Base-by-base conservation (phyloP, 805 yeast genomes). In the Monosporozyma aquatica region DNA sequence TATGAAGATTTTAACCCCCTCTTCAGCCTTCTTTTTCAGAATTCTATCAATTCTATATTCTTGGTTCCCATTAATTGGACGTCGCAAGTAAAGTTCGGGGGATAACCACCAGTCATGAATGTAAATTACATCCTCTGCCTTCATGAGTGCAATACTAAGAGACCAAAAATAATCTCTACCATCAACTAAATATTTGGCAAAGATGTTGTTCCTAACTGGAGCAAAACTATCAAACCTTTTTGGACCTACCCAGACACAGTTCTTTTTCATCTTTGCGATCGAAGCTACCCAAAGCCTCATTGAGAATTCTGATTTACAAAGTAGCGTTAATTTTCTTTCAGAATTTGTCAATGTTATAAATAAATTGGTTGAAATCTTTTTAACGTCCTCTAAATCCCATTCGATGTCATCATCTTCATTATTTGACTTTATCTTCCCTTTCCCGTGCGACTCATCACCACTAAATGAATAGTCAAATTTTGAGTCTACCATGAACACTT, bases 51-150 rank as follows among this genome's bases (percentile, higher is more conserved):
- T 66, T 58, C 99, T 74, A 80, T 87, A 92, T 48, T 85, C 82
- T 61, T 92, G 97, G 53, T 90, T 90, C 7, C 96, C 96, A 61
- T 85, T 82, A 0, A 95, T 90, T 0, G 98, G 98, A 40, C 99
- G 70, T 48, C 98, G 75, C 65, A 92, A 68, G 54, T 92, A 94
- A 3, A 92, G 59, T 61, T 92, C 98, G 0, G 99, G 99, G 4
- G 90, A 76, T 21, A 92, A 69, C 98, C 98, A 92, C 99, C 99
- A 92, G 56, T 90, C 99, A 56, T 92, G 97, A 39, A 92, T 87
- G 59, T 80, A 92, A 26, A 92, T 82, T 1, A 83, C 90, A 67
- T 92, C 97, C 50, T 80, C 79, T 0, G 98, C 97, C 84, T 85
- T 81, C 51, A 83, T 87, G 42, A 92, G 68, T 0, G 97, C 98